Base-by-base conservation (phyloP, 2,329 filamentous ascomycete genomes). In the Emmonsia crescens region DNA sequence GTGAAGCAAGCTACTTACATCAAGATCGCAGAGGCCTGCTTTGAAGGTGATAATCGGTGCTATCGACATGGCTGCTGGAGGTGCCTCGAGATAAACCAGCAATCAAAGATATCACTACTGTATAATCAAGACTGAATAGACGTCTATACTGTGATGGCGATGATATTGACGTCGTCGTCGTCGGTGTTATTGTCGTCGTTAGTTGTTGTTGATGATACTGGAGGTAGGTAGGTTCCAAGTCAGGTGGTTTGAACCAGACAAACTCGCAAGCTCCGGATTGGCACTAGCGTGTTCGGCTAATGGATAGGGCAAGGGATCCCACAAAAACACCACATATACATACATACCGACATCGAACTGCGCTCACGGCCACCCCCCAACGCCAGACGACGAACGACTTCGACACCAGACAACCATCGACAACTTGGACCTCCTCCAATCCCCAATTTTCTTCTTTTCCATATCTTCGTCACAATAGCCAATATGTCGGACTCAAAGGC, bases 41-140 rank as follows among this genome's bases (percentile, higher is more conserved):
- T 96, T 96, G 83, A 97, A 97, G 19, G 91, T 96, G 74, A 97
- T 92, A 72, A 96, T 83, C 38, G 93, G 91, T 68, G 82, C 75
- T 76, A 90, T 86, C 65, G 92, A 90, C 91, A 96, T 96, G 66
- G 64, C 79, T 68, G 59, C 10, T 19, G 29, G 42, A 24, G 1
- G 51, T 27, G 57, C 24, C 62, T 62, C 52, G 63, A 52, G 61
- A 51, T 51, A 65, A 65, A 57, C 44, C 59, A 38, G 40, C 21
- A 40, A 55, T 1, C 57, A 58, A 59, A 60, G 58, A 60, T 62
- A 66, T 52, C 3, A 24, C 16, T 19, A 58, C 19, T 29, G 29
- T 21, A 44, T 19, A 31, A 14, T 55, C n/a, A 10, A 42, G 54
- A 40, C 5, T 10, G 27, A 55, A 4, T 9, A 21, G 29, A n/a